Base-by-base conservation (phyloP, 164 flowering plant genomes). In the Kalanchoe fedtschenkoi region DNA sequence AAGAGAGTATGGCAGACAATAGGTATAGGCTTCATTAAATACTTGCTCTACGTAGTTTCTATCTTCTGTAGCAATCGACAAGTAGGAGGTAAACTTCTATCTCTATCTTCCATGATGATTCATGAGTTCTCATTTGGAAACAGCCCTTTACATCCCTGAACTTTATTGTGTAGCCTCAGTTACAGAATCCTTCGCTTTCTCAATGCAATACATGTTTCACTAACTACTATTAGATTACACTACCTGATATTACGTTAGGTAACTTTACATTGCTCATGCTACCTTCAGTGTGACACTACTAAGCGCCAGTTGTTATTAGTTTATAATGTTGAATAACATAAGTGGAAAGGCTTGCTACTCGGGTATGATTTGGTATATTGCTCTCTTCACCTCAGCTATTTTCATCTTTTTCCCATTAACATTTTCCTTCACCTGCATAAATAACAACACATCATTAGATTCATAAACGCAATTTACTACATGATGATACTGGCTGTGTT, bases 381-480 rank as follows among this genome's bases (percentile, higher is more conserved):
- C 83, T 39, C 76, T 75, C 69, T 89, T 92, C 39, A 89, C 96
- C 74, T 84, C 95, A 59, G 72, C 66, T 42, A 89, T 87, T 71
- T 82, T 89, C 34, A 75, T 72, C 64, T 80, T 92, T 79, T 75
- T 83, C 47, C 96, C 93, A 64, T 68, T 77, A 1, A 32, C 68
- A 59, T 69, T 75, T 44, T 84, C 88, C 75, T 81, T 86, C 77
- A 90, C 97, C 91, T 86, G 78, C 13, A 10, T 3, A 60, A 13
- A 13, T 42, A 1, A 17, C 19, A 56, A 15, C 59, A 56, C 14
- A 19, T 5, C 22, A 55, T 55, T 8, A 55, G 55, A 47, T 19
- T 15, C 28, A 22, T 55, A 29, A 47, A 17, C 15, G 16, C 28
- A 55, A 55, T 29, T 11, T 6, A 24, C 5, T 24, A 55, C 9